Evolutionary conservation across 75 land plant genomes (phyloP).

Genomic region (Sequoia sempervirens): DNA sequence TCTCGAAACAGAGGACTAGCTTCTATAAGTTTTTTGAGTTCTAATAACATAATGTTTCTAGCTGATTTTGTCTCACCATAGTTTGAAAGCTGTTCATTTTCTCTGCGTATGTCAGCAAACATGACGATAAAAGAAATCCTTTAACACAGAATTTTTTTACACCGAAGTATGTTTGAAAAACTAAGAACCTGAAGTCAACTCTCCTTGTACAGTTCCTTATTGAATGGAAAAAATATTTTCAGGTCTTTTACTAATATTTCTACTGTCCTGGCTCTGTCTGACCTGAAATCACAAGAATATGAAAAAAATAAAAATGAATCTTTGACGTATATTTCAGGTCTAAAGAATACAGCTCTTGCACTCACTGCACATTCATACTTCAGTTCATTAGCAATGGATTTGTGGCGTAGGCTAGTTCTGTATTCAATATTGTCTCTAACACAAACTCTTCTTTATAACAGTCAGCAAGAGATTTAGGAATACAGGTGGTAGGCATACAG

Average conservation of each 20-base stretch:
- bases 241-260: constrained; percentile 50
- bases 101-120: too few species aligned
- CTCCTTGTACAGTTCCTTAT: constrained; percentile 52
- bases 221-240: constrained; percentile 50
- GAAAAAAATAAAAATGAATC: background rate
- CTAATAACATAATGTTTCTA: background rate
- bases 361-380: background rate
- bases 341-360: background rate
- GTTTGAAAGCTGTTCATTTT: too few species aligned
- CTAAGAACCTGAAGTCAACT: constrained; percentile 40
- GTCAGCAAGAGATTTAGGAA: background rate
- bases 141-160: background rate
- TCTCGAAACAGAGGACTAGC: constrained; percentile 46
- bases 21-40: constrained; percentile 41
- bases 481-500: background rate
- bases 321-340: background rate
- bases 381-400: background rate
- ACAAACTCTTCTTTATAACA: background rate
- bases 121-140: background rate
- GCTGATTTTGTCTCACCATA: too few species aligned
- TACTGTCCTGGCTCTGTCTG: constrained; percentile 42
- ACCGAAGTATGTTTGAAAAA: background rate
- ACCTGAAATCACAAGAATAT: constrained; percentile 19
- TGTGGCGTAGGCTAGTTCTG: background rate
- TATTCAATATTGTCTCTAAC: background rate